Percentiles rank a stretch among this genome's conserved stretches.
Conservation (phyloP, 2,329 filamentous ascomycete genomes). For the Trichoderma lentiforme region DNA sequence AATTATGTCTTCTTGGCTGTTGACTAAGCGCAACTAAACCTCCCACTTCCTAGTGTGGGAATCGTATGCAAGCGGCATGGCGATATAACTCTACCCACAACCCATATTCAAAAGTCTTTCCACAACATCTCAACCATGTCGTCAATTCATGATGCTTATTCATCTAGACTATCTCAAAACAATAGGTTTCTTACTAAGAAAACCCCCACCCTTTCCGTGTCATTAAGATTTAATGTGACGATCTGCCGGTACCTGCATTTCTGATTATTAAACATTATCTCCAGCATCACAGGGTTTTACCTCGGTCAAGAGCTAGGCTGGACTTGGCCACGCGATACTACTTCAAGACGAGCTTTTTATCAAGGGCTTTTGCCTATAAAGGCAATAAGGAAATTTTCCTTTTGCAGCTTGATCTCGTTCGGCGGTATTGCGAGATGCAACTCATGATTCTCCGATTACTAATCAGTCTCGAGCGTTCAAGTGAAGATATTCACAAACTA, state of each 20-base stretch:
- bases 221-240: not conserved
- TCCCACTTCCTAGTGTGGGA: not conserved
- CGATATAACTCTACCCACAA: not conserved
- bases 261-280: constrained; percentile 14
- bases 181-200: not conserved
- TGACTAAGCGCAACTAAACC: not conserved
- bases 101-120: not conserved
- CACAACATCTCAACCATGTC: not conserved
- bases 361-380: not conserved
- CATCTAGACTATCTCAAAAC: not conserved
- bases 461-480: not conserved
- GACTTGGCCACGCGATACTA: not conserved
- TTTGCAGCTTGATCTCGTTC: not conserved
- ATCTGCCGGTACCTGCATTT: constrained; percentile 3
- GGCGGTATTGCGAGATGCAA: not conserved
- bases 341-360: not conserved
- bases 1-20: not conserved
- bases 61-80: not conserved
- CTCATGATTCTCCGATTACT: not conserved
- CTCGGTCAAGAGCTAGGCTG: not conserved
- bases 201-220: not conserved
- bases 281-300: not conserved
- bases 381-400: not conserved
- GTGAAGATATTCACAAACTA: not conserved
- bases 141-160: not conserved